Evolutionary conservation across 352 stramenopile genomes (phyloP).

Genomic region (Paralagenidium karlingii): DNA sequence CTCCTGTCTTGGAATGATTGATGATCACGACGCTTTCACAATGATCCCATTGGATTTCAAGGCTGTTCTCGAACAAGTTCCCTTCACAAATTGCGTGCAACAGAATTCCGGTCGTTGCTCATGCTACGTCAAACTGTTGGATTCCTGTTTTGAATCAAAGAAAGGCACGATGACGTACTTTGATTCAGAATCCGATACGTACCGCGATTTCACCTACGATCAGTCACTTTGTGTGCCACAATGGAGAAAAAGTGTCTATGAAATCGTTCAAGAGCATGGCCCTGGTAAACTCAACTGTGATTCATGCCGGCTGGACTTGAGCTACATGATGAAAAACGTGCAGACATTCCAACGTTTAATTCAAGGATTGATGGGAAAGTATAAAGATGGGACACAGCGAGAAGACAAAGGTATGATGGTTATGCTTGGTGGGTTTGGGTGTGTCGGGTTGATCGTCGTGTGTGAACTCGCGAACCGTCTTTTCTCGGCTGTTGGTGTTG

Average conservation of each 20-base stretch:
- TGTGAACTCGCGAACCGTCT: conserved; percentile 8
- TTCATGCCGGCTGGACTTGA: conserved; percentile 5
- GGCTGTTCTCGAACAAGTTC: conserved; percentile 6
- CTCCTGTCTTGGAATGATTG: conserved; percentile 3
- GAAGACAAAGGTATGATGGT: conserved; percentile 4
- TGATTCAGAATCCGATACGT: neutral
- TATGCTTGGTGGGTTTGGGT: conserved; percentile 4
- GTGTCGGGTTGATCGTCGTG: conserved; percentile 5
- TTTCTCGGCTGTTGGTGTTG: conserved; percentile 10
- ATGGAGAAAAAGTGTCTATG: conserved; percentile 2
- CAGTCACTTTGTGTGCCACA: conserved; percentile 8
- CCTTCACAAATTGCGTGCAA: conserved; percentile 59
- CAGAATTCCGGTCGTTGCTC: conserved; percentile 40
- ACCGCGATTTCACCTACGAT: conserved; percentile 4
- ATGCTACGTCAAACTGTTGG: conserved; percentile 60
- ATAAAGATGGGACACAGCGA: conserved; percentile 7
- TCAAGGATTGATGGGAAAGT: neutral
- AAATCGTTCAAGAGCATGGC: conserved; percentile 5
- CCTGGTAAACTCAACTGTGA: conserved; percentile 9
- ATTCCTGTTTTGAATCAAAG: conserved; percentile 35
- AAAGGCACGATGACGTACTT: conserved; percentile 1
- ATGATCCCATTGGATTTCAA: conserved; percentile 3
- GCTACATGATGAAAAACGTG: conserved; percentile 2
- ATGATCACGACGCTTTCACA: conserved; percentile 2
- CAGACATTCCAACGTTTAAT: neutral